Conservation (phyloP, 2,329 filamentous ascomycete genomes). For the Colletotrichum navitas region DNA sequence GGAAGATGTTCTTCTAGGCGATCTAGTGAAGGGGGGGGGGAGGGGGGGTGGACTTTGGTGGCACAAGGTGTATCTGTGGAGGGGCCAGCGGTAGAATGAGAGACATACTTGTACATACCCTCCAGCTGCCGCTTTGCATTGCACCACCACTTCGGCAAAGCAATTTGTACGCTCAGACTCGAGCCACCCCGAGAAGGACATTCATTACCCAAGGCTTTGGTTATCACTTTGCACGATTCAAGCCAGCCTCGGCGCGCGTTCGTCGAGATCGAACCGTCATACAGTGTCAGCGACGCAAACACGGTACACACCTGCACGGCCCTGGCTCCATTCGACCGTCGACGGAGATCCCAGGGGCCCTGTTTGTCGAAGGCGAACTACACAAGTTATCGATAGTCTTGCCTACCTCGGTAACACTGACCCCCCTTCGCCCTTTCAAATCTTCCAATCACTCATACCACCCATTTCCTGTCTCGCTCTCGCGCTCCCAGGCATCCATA, state of each 20-base stretch:
- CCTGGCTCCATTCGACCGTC: background rate
- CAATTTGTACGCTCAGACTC: background rate
- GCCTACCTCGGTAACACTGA: conserved; percentile 17
- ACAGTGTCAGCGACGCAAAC: background rate
- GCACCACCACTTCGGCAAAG: background rate
- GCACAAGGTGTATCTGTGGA: background rate
- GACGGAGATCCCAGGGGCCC: background rate
- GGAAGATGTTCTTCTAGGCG: background rate
- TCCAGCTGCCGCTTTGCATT: background rate
- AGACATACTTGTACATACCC: background rate
- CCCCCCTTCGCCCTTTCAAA: conserved; percentile 8
- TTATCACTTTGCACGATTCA: conserved; percentile 15
- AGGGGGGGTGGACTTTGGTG: background rate
- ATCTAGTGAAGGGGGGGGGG: background rate
- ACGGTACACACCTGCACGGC: conserved; percentile 1
- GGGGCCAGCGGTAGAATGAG: background rate
- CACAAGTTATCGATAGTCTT: background rate
- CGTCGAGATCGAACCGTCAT: conserved; percentile 11
- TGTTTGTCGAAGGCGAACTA: background rate
- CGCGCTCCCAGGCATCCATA: too few species aligned
- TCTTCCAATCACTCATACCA: background rate
- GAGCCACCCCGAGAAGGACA: background rate
- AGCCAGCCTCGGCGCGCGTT: background rate
- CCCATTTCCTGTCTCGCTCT: background rate
- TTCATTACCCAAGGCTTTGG: background rate